These are phyloP conservation scores for Musa acuminata DNA, from an alignment of 176 grass and related monocot species.

Conservation along the genomic window DNA sequence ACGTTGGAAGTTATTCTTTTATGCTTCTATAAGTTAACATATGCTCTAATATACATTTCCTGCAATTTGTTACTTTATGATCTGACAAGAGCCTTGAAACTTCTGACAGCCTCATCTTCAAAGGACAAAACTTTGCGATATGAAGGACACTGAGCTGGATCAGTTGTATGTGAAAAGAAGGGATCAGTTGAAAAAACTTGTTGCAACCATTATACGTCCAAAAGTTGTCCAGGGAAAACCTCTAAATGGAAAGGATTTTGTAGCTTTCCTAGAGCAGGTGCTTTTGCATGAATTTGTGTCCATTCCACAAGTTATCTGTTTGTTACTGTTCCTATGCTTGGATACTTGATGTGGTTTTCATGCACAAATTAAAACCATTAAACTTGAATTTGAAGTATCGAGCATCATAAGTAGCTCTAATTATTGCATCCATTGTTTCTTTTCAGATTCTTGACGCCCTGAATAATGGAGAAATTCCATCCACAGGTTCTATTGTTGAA, in stretches of 20 bases:
- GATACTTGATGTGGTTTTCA: neutral
- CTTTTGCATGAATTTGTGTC: neutral
- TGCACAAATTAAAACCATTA: neutral
- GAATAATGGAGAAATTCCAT: conserved; percentile 95
- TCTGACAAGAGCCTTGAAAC: neutral
- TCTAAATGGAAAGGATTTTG: conserved; percentile 84
- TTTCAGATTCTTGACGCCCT: conserved; percentile 83
- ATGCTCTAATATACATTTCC: neutral
- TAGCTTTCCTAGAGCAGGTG: conserved; percentile 76
- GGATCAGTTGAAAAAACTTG: conserved; percentile 67
- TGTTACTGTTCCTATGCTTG: neutral
- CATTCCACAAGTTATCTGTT: neutral
- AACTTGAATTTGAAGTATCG: conserved; percentile 10
- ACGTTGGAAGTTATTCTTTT: neutral
- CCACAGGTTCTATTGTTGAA: conserved; percentile 84
- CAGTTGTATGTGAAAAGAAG: conserved; percentile 63
- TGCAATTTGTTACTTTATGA: neutral
- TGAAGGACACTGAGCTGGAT: conserved; percentile 67
- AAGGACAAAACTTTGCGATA: conserved; percentile 90
- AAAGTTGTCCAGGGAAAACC: conserved; percentile 81
- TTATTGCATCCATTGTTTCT: conserved; percentile 14
- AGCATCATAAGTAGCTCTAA: neutral
- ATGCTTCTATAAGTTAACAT: neutral
- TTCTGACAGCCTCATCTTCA: conserved; percentile 83
- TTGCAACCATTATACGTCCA: conserved; percentile 62